phyloP scores from a whole-genome alignment of 257 asterid species.

The Eucommia ulmoides region DNA sequence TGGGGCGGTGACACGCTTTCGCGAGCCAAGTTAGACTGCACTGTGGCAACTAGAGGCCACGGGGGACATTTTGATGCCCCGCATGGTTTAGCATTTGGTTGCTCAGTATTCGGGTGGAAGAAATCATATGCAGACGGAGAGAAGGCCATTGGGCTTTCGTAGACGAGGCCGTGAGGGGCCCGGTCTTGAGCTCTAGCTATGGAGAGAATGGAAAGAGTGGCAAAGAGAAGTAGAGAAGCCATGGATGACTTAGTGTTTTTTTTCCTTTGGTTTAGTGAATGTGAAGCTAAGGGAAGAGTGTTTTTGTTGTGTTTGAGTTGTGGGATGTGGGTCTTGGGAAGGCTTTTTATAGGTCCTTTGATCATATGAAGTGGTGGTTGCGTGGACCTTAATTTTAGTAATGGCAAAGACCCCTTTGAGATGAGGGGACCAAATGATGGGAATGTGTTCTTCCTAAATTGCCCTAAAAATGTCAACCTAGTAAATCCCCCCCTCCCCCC shows the following conservation, averaged over 20 bases:
- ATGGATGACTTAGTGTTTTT: slow-evolving; percentile 10
- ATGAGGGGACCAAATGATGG: slow-evolving; percentile 24
- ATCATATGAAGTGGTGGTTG: slow-evolving; percentile 21
- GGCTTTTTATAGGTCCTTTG: slow-evolving; percentile 14
- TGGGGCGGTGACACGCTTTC: slow-evolving; percentile 12
- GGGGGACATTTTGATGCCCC: slow-evolving; percentile 17
- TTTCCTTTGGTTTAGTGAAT: slow-evolving; percentile 3
- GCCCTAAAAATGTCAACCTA: background rate
- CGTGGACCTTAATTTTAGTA: slow-evolving; percentile 19
- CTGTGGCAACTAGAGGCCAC: slow-evolving; percentile 27
- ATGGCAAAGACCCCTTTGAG: slow-evolving; percentile 7
- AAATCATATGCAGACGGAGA: slow-evolving; percentile 34
- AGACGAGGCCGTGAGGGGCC: slow-evolving; percentile 28
- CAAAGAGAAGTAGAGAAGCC: slow-evolving; percentile 15
- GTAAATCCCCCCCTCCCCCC: background rate
- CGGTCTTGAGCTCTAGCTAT: slow-evolving; percentile 21
- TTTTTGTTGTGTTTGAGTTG: background rate
- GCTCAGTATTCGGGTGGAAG: slow-evolving; percentile 20
- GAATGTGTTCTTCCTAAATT: background rate
- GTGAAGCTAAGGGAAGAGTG: background rate
- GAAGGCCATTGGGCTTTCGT: slow-evolving; percentile 24
- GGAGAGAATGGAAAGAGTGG: slow-evolving; percentile 6
- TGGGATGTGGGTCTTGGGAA: background rate
- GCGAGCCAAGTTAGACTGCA: slow-evolving; percentile 25
- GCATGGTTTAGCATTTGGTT: slow-evolving; percentile 5